A percentile compares a stretch with the other conserved stretches of the same genome.
Evolutionary conservation across 768 basidiomycete genomes (phyloP).

Genomic region (Suillus plorans): DNA sequence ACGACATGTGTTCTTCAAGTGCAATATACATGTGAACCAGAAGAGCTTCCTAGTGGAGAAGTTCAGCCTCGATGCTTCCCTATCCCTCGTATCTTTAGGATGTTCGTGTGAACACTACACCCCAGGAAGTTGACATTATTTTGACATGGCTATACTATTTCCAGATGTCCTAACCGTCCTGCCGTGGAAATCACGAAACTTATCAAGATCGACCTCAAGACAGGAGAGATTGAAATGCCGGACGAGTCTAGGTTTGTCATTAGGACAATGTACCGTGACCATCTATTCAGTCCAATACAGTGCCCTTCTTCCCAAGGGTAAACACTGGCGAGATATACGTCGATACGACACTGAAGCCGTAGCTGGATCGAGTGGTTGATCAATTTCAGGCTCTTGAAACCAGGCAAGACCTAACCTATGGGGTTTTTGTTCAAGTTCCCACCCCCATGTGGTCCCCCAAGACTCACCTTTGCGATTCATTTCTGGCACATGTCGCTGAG

Average conservation of each 20-base stretch:
- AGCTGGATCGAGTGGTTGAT: slow-evolving; percentile 7
- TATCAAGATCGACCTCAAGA: slow-evolving; percentile 45
- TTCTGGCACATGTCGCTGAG: neutral
- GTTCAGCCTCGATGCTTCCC: slow-evolving; percentile 61
- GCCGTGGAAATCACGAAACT: slow-evolving; percentile 70
- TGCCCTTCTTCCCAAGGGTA: slow-evolving; percentile 28
- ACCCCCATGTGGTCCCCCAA: neutral
- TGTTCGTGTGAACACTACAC: slow-evolving; percentile 45
- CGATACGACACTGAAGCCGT: slow-evolving; percentile 18
- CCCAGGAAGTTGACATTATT: slow-evolving; percentile 6
- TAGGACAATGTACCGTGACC: neutral
- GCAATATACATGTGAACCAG: slow-evolving; percentile 63
- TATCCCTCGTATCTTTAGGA: slow-evolving; percentile 68
- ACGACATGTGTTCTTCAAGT: slow-evolving; percentile 24
- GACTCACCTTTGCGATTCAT: neutral
- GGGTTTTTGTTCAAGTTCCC: neutral
- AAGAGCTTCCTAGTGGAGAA: slow-evolving; percentile 26
- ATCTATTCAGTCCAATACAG: slow-evolving; percentile 20
- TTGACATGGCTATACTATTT: slow-evolving; percentile 3
- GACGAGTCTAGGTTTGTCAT: slow-evolving; percentile 39
- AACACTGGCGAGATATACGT: slow-evolving; percentile 33
- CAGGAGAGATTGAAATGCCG: slow-evolving; percentile 53
- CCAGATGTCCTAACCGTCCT: slow-evolving; percentile 64
- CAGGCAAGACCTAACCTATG: neutral
- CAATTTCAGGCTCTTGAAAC: neutral